These are phyloP conservation scores for Cladosporium austrohemisphaericum DNA, from an alignment of 2,329 filamentous ascomycete species.

Conservation along the genomic window DNA sequence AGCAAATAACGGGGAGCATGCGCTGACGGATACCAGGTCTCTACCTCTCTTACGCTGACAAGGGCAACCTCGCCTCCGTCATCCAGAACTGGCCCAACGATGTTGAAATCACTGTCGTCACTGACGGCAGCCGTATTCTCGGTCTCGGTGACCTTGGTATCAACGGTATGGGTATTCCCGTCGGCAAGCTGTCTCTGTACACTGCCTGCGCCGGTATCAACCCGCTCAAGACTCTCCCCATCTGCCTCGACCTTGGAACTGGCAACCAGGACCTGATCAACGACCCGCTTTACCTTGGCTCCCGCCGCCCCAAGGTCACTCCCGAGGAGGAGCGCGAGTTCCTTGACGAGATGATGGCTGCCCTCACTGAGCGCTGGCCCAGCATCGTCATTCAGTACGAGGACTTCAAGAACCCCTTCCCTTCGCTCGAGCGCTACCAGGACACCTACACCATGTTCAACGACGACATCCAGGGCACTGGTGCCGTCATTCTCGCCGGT, in stretches of 20 bases:
- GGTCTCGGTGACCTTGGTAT: conserved; percentile 93
- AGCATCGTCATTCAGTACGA: conserved; percentile 86
- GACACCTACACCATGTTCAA: conserved; percentile 94
- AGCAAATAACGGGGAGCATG: background rate
- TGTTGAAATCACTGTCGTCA: conserved; percentile 94
- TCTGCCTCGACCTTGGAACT: conserved; percentile 62
- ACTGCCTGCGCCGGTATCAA: conserved; percentile 92
- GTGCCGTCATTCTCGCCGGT: conserved; percentile 87
- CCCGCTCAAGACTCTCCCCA: conserved; percentile 63
- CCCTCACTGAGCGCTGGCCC: conserved; percentile 72
- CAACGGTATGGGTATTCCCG: conserved; percentile 96
- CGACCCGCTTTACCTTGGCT: conserved; percentile 88
- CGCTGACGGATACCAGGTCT: conserved; percentile 48
- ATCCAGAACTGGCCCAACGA: conserved; percentile 91
- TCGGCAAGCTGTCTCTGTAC: conserved; percentile 94
- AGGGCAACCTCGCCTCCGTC: conserved; percentile 82
- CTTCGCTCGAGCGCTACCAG: conserved; percentile 84
- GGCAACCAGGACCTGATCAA: conserved; percentile 62
- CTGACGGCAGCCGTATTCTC: conserved; percentile 88
- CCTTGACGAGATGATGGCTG: conserved; percentile 95
- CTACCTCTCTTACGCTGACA: conserved; percentile 94
- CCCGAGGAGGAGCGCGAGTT: conserved; percentile 80
- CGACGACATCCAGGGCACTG: conserved; percentile 96
- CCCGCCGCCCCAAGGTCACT: conserved; percentile 75
- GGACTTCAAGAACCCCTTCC: conserved; percentile 97